Evolutionary conservation across 2,329 filamentous ascomycete species (phyloP).

Genomic region (Talaromyces sp.): DNA sequence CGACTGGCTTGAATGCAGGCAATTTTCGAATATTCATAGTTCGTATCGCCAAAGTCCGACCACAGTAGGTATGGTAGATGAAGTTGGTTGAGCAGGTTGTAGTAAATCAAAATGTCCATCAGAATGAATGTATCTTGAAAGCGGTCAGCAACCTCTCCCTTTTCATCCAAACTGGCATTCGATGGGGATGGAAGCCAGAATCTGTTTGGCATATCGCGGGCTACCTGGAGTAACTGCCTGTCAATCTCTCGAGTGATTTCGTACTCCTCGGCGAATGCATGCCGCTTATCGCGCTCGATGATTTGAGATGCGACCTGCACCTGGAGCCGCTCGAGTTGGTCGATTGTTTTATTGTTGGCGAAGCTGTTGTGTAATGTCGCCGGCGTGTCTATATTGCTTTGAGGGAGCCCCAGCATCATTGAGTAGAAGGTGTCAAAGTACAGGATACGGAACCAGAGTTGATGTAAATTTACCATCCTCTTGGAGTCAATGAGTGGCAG

Average conservation of each 20-base stretch:
- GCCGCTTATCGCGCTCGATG: constrained; percentile 45
- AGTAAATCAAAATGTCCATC: constrained; percentile 1
- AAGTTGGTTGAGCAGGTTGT: constrained; percentile 10
- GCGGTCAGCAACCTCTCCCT: not conserved
- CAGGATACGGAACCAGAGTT: constrained; percentile 43
- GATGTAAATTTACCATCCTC: constrained; percentile 8
- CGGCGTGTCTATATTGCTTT: constrained; percentile 27
- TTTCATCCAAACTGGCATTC: not conserved
- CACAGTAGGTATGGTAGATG: constrained; percentile 6
- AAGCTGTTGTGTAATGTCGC: constrained; percentile 50
- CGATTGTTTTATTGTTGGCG: constrained; percentile 30
- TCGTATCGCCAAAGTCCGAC: not conserved
- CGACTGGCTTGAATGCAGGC: constrained; percentile 2
- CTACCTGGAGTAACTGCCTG: not conserved
- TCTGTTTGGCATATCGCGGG: not conserved
- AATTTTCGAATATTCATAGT: constrained; percentile 7
- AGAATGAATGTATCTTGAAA: constrained; percentile 1
- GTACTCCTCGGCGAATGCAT: not conserved
- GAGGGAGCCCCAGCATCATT: constrained; percentile 43
- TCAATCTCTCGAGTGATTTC: not conserved
- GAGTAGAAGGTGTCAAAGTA: constrained; percentile 39
- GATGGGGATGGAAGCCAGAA: constrained; percentile 4
- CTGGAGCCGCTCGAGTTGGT: constrained; percentile 48
- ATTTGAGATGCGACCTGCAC: constrained; percentile 45
- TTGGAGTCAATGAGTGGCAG: not conserved